phyloP scores from a whole-genome alignment of 208 protist genomes.

The Acanthamoeba lenticulata region DNA sequence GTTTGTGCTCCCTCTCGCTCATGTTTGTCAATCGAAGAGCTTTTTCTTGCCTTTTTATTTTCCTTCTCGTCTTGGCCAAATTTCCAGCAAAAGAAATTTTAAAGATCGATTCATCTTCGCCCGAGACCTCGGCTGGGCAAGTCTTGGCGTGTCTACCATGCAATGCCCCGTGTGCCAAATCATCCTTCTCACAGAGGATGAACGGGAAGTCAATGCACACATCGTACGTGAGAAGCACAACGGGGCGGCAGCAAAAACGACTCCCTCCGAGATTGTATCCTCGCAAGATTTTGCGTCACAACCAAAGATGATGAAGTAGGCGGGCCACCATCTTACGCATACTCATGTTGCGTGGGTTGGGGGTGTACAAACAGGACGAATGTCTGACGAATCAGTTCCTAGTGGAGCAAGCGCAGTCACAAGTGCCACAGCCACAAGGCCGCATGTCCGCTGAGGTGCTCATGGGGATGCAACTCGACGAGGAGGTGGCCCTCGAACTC shows the following conservation, averaged over 20 bases:
- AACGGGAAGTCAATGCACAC: neutral
- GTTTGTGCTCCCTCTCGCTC: too few relatives aligned
- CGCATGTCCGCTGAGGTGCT: neutral
- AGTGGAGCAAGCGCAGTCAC: neutral
- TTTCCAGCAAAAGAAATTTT: too few relatives aligned
- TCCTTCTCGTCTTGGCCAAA: too few relatives aligned
- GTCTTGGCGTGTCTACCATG: too few relatives aligned
- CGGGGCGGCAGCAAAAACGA: too few relatives aligned
- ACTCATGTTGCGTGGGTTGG: neutral
- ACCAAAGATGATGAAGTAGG: neutral
- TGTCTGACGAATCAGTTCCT: slow-evolving; percentile 55
- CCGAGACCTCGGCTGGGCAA: too few relatives aligned
- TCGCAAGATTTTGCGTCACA: neutral
- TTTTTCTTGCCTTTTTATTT: too few relatives aligned
- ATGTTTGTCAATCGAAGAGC: too few relatives aligned
- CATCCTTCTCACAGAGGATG: neutral
- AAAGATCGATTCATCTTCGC: too few relatives aligned
- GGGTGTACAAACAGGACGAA: neutral
- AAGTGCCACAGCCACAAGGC: neutral
- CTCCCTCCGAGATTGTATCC: too few relatives aligned
- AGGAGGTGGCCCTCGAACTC: slow-evolving; percentile 6
- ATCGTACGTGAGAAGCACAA: neutral
- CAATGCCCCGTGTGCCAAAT: slow-evolving; percentile 43
- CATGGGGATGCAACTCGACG: neutral
- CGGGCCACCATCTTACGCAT: neutral